These are phyloP conservation scores for Xylariales sp. DNA, from an alignment of 2,329 filamentous ascomycete species.

Conservation along the genomic window DNA sequence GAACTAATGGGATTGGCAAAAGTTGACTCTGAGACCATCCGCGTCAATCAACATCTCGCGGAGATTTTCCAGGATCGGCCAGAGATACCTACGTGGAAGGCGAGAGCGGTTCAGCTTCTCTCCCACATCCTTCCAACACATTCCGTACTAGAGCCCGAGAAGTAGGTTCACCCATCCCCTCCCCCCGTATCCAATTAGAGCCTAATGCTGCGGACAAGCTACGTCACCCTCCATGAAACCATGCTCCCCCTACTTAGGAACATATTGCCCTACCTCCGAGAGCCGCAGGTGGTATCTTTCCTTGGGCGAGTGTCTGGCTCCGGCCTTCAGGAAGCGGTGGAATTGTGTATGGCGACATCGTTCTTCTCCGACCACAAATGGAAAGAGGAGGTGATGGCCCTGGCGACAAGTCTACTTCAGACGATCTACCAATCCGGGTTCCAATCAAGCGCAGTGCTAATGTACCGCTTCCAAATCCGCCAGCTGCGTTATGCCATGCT, in stretches of 20 bases:
- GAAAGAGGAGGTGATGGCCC: neutral
- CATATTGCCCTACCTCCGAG: neutral
- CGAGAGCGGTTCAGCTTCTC: neutral
- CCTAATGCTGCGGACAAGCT: neutral
- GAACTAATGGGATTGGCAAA: neutral
- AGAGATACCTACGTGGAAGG: neutral
- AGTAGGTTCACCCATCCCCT: neutral
- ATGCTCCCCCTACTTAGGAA: neutral
- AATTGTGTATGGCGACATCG: neutral
- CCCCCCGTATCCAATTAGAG: neutral
- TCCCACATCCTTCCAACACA: conserved; percentile 1
- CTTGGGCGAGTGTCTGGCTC: neutral
- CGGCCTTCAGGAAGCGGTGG: neutral
- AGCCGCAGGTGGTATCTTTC: neutral
- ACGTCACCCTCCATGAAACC: neutral
- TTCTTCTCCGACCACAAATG: conserved; percentile 7
- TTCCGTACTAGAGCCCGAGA: neutral
- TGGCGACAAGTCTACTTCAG: neutral
- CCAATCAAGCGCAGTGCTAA: neutral
- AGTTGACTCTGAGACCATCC: neutral
- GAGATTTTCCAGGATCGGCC: neutral
- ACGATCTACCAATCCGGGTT: neutral
- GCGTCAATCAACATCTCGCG: neutral
- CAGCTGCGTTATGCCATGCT: neutral
- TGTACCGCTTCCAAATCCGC: neutral